Conservation (phyloP, 2,329 filamentous ascomycete species). For the Botryotinia convoluta region DNA sequence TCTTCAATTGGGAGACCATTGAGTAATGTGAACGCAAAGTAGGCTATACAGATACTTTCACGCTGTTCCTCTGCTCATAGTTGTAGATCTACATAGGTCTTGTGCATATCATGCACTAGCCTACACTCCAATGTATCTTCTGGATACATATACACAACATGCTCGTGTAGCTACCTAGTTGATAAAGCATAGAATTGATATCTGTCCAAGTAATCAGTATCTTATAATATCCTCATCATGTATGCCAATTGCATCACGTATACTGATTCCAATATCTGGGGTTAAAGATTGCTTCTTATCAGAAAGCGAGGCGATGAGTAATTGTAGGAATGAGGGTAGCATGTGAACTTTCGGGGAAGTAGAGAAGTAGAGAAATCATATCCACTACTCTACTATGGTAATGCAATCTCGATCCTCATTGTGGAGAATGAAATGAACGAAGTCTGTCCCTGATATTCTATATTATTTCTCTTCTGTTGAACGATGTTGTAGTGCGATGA, state of each 20-base stretch:
- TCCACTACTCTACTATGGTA: background rate
- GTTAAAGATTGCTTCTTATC: background rate
- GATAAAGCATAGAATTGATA: background rate
- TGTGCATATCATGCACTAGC: too few relatives aligned
- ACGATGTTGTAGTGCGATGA: background rate
- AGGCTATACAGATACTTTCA: background rate
- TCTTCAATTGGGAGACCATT: background rate
- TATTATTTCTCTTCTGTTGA: fast-evolving
- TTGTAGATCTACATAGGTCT: background rate
- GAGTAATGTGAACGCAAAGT: background rate
- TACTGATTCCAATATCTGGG: background rate
- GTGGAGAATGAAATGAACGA: background rate
- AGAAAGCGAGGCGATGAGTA: background rate
- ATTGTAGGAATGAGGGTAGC: background rate
- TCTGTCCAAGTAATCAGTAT: background rate
- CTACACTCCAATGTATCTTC: too few relatives aligned
- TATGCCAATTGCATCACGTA: background rate
- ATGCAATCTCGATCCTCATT: background rate
- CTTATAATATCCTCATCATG: background rate
- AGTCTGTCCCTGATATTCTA: background rate
- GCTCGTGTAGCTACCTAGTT: background rate
- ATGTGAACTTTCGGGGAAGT: background rate
- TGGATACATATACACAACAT: background rate
- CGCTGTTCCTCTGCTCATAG: background rate
- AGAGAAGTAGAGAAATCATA: background rate